These are phyloP conservation scores for Massospora cicadina DNA, from an alignment of 371 early-diverging fungal species.

Conservation along the genomic window DNA sequence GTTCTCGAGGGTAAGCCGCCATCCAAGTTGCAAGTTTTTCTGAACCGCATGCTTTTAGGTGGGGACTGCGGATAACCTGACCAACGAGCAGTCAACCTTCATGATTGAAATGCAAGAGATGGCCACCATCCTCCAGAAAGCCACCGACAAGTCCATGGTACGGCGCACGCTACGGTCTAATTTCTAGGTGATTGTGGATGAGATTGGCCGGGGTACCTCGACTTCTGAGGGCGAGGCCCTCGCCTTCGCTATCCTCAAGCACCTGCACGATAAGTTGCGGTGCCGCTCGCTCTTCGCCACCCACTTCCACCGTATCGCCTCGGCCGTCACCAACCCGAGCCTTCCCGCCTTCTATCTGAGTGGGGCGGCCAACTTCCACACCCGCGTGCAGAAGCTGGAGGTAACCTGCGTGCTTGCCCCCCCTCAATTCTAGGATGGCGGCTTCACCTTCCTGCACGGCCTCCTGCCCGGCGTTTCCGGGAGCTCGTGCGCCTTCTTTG, in stretches of 20 bases:
- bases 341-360: constrained; percentile 11
- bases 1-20: constrained; percentile 48
- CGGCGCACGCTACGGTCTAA: constrained; percentile 42
- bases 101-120: constrained; percentile 98
- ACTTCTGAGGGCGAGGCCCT: constrained; percentile 83
- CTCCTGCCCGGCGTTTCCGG: constrained; percentile 37
- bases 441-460: constrained; percentile 37
- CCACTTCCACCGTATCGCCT: constrained; percentile 81
- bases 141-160: constrained; percentile 61
- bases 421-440: constrained; percentile 15
- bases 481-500: constrained; percentile 47
- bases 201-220: constrained; percentile 96
- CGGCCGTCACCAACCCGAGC: constrained; percentile 12
- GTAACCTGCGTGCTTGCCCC: not conserved
- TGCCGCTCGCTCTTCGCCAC: constrained; percentile 70
- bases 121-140: constrained; percentile 64
- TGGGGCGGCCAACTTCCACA: constrained; percentile 24
- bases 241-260: constrained; percentile 69
- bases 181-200: constrained; percentile 87
- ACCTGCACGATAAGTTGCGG: constrained; percentile 37
- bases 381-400: constrained; percentile 23
- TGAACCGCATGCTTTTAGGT: constrained; percentile 15
- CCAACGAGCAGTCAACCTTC: constrained; percentile 83
- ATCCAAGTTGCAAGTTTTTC: constrained; percentile 2
- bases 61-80: constrained; percentile 54